Conservation (phyloP, 192 early-diverging fungal species). For the Entomortierella parvispora region DNA sequence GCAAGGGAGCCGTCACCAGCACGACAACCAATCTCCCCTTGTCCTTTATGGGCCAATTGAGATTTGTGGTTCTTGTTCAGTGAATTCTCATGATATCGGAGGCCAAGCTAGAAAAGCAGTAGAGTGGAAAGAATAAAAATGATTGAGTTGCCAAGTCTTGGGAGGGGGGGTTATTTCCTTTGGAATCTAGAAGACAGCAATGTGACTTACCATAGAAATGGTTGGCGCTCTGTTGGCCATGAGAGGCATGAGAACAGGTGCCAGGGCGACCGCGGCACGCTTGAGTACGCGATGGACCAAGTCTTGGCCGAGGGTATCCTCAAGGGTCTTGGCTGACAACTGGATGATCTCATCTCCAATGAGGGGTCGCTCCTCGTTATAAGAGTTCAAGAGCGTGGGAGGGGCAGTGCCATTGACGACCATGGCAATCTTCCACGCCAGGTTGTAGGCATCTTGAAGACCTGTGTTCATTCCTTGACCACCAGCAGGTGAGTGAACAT, state of each 20-base stretch:
- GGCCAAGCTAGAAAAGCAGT: too few relatives aligned
- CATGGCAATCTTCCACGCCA: conserved; percentile 62
- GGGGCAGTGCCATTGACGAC: conserved; percentile 43
- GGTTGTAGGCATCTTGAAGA: conserved; percentile 58
- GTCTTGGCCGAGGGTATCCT: neutral
- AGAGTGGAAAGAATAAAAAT: too few relatives aligned
- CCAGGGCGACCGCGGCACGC: neutral
- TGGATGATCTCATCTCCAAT: conserved; percentile 10
- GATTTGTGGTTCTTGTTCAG: too few relatives aligned
- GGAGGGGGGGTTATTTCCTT: too few relatives aligned
- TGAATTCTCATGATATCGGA: too few relatives aligned
- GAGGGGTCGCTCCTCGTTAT: conserved; percentile 27
- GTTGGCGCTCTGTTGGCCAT: neutral
- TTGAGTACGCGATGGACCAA: neutral
- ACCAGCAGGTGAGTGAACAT: conserved; percentile 38
- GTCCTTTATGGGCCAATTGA: too few relatives aligned
- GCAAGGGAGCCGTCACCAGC: too few relatives aligned
- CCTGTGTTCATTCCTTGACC: conserved; percentile 58
- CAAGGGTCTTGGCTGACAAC: conserved; percentile 3
- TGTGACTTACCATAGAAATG: conserved; percentile 13
- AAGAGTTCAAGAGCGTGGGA: conserved; percentile 49
- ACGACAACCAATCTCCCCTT: too few relatives aligned
- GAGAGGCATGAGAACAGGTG: conserved; percentile 1
- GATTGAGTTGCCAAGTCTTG: too few relatives aligned
- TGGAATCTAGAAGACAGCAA: too few relatives aligned